Base-by-base conservation (phyloP, 2,329 filamentous ascomycete genomes). In the Diaporthe vaccinii region DNA sequence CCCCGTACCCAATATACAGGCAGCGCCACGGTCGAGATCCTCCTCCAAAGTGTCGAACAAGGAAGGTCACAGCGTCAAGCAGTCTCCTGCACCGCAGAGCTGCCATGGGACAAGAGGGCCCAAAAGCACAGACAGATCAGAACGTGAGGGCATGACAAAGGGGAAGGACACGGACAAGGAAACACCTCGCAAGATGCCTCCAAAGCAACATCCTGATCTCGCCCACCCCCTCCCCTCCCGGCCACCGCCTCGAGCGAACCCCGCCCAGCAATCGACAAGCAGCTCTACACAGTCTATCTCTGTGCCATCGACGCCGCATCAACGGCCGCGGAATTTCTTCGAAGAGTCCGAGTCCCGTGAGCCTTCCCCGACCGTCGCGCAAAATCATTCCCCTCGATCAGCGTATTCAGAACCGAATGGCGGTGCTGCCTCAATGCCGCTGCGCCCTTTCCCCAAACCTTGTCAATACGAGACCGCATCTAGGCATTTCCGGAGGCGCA, bases 391-490 rank as follows among this genome's bases (percentile, higher is more conserved):
- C 20, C 97, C 96, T 53, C 93, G 94, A 76, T 98, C 96, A 5
- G 94, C 94, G 25, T 96, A 96, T 80, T 98, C 95, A 62, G 96
- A 98, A 84, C 94, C 95, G 34, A 96, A 95, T 81, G 92, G 93
- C 78, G 89, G 91, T 44, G 86, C 95, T 76, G 91, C 93, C 2
- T 92, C 93, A 10, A 87, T 92, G 28, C 91, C 91, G 34, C 88
- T 89, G 14, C 87, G 87, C 39, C 87, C 90, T 76, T 89, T 91
- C 80, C 61, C 57, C 5, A 51, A 74, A 34, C 69, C 73, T 41
- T 99, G 97, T 86, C 94, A 93, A 82, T 98, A 94, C 85, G 97
- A 99, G 87, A 97, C 95, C 17, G 93, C 93, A 31, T 91, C 95
- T 82, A 92, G 95, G 34, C 92, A 94, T 82, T 93, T 94, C 69